Evolutionary conservation across 345 rosid species (phyloP), one percentile per base, ranked within the genome.

Genomic region (Triadica sebifera): DNA sequence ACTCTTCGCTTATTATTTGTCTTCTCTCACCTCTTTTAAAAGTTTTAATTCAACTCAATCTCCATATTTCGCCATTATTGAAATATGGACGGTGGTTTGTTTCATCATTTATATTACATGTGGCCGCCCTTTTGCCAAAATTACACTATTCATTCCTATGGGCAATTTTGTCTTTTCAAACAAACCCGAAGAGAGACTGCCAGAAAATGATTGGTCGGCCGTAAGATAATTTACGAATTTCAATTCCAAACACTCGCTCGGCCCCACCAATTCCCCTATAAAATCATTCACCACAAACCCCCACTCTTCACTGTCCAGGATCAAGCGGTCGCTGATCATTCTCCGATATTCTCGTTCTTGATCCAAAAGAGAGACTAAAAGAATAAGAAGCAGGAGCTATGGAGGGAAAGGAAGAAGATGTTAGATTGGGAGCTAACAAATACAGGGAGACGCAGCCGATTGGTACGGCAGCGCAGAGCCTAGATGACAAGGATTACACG

Each of bases 131-230:
- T 59, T 55, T 49, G 77, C 85, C 83, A 75, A 67, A 43, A 52
- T 34, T 20, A 41, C 63, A 55, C 52, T 12, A n/a, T 10, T 38
- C 41, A 52, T n/a, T 43, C 5, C 62, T 3, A 12, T 52, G 77
- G 74, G 61, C 12, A 67, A 34, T 62, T 65, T 43, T 3, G 75
- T 69, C 45, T 25, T 59, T 69, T 41, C 20, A n/a, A n/a, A 0
- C 0, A 17, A 34, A 38, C 9, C 3, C 15, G 15, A 24, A 57
- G 2, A 12, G 24, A 6, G 6, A 2, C 43, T 71, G 46, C 41
- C 38, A 46, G 69, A 73, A 67, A 73, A 71, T 58, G 53, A 74
- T 72, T 77, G 81, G 86, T 77, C 86, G 85, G 84, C 64, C 77
- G 66, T 51, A 63, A 51, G 41, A 75, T 63, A 39, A 58, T 47